Conservation (phyloP, 129 eudicot genomes). For the Lactuca saligna region DNA sequence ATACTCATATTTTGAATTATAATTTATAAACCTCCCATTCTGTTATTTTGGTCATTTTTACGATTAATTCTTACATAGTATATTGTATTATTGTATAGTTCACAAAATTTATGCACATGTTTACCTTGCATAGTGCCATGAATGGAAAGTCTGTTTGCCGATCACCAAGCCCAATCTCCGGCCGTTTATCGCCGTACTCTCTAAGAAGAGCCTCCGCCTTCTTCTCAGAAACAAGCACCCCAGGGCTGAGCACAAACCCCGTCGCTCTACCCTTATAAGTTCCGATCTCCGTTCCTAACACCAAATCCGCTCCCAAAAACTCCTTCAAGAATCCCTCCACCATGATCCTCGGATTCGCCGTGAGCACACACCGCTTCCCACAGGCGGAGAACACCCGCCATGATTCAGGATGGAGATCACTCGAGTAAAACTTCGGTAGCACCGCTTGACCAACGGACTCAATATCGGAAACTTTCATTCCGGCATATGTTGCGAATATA, state of each 20-base stretch:
- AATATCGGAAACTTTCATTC: slow-evolving; percentile 46
- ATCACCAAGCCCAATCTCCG: slow-evolving; percentile 61
- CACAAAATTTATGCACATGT: background rate
- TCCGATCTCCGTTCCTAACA: slow-evolving; percentile 63
- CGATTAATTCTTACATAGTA: no score
- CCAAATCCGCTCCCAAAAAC: slow-evolving; percentile 51
- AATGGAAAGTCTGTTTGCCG: slow-evolving; percentile 57
- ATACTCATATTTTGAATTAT: no score
- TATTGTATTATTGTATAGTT: no score
- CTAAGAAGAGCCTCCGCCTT: slow-evolving; percentile 50
- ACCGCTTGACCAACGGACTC: slow-evolving; percentile 59
- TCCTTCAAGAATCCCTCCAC: slow-evolving; percentile 72
- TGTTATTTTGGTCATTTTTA: no score
- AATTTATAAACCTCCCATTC: no score
- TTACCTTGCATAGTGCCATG: slow-evolving; percentile 67
- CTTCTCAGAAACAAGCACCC: slow-evolving; percentile 54
- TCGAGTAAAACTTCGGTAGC: slow-evolving; percentile 59
- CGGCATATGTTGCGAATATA: slow-evolving; percentile 55
- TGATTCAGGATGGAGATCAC: slow-evolving; percentile 59
- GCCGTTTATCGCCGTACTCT: slow-evolving; percentile 42
- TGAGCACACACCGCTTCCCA: slow-evolving; percentile 64
- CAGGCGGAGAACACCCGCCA: slow-evolving; percentile 70
- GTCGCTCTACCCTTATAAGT: slow-evolving; percentile 58
- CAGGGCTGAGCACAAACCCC: slow-evolving; percentile 47
- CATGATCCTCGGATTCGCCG: slow-evolving; percentile 73